Evolutionary conservation across 73 alveolate species (phyloP).

Genomic region (Breviolum minutum): DNA sequence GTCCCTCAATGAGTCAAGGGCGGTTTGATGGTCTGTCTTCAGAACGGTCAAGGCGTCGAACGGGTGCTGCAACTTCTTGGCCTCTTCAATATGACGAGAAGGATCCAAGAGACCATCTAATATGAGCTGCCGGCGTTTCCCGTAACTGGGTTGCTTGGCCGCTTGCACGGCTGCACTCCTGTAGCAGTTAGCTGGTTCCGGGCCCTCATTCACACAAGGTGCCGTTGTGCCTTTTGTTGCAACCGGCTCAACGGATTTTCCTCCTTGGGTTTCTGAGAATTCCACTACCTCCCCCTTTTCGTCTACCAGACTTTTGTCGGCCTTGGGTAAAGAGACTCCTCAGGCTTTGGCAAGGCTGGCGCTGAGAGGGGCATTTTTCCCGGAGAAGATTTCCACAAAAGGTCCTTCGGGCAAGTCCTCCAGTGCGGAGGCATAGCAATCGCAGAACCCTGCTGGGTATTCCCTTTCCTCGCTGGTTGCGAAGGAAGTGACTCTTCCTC

Average conservation of each 20-base stretch:
- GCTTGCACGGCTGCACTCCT: background rate
- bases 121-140: background rate
- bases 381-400: slow-evolving; percentile 18
- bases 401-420: too few relatives aligned
- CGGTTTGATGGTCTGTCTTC: background rate
- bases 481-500: background rate
- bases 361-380: background rate
- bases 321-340: background rate
- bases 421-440: background rate
- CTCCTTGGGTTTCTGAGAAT: background rate
- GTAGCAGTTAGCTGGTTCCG: background rate
- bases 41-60: background rate
- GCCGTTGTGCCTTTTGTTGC: background rate
- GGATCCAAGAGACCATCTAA: background rate
- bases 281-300: background rate
- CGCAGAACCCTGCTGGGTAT: background rate
- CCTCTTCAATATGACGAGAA: background rate
- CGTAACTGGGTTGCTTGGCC: background rate
- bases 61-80: background rate
- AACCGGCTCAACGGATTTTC: background rate
- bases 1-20: background rate
- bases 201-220: background rate
- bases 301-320: background rate
- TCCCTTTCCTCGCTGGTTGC: slow-evolving; percentile 25
- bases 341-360: background rate